Evolutionary conservation across 2,329 filamentous ascomycete species (phyloP).

Genomic region (Fusarium agapanthi): DNA sequence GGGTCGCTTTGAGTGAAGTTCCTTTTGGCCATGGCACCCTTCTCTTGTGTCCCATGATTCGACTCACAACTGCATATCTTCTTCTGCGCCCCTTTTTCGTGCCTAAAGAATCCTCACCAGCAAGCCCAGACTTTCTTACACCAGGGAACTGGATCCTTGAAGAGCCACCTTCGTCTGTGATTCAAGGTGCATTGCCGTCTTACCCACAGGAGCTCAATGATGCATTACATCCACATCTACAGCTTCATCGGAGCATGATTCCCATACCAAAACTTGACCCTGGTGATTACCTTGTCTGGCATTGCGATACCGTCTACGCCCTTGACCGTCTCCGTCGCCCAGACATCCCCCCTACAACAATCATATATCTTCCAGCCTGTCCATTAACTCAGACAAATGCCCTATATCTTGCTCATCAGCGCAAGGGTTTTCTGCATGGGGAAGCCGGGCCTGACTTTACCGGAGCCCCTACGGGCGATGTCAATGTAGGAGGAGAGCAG

Average conservation of each 20-base stretch:
- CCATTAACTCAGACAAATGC: slow-evolving; percentile 55
- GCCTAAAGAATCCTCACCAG: slow-evolving; percentile 48
- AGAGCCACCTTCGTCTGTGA: slow-evolving; percentile 53
- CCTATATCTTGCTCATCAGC: slow-evolving; percentile 53
- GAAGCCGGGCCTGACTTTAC: slow-evolving; percentile 53
- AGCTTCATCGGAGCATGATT: slow-evolving; percentile 71
- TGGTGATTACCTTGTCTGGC: slow-evolving; percentile 80
- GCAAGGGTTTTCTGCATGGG: slow-evolving; percentile 53
- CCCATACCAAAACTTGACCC: slow-evolving; percentile 73
- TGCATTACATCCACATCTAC: slow-evolving; percentile 73
- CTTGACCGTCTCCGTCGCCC: slow-evolving; percentile 62
- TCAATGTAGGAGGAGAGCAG: slow-evolving; percentile 47
- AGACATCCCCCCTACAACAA: slow-evolving; percentile 39
- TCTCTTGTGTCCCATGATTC: slow-evolving; percentile 75
- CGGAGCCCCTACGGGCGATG: slow-evolving; percentile 46
- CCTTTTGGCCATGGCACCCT: slow-evolving; percentile 74
- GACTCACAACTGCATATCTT: slow-evolving; percentile 76
- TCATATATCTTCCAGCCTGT: slow-evolving; percentile 53
- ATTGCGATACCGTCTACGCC: slow-evolving; percentile 75
- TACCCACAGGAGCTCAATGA: slow-evolving; percentile 74
- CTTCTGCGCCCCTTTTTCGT: slow-evolving; percentile 79
- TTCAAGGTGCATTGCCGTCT: slow-evolving; percentile 75
- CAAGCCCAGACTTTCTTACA: slow-evolving; percentile 51
- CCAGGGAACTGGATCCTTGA: slow-evolving; percentile 65
- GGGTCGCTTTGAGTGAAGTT: slow-evolving; percentile 73